Evolutionary conservation across 768 basidiomycete genomes (phyloP).

Genomic region (Agrocybe pediades): DNA sequence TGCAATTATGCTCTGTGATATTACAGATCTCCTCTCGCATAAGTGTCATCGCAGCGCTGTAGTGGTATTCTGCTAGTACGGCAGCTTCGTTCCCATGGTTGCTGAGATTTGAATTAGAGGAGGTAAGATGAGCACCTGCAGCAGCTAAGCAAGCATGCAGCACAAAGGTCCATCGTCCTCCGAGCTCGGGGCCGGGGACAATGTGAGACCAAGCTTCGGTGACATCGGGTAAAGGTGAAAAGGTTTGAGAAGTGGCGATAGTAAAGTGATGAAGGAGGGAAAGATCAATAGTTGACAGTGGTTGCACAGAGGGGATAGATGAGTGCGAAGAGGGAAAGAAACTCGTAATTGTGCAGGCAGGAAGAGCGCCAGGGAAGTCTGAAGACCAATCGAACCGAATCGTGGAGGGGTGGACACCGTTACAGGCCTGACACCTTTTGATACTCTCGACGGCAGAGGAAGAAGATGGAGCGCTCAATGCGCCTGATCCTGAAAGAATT

Average conservation of each 20-base stretch:
- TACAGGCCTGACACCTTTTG: too few relatives aligned
- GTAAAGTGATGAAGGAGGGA: not conserved
- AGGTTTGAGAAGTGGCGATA: not conserved
- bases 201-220: not conserved
- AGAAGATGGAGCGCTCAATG: too few relatives aligned
- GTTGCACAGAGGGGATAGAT: too few relatives aligned
- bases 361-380: not conserved
- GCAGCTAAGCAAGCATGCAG: not conserved
- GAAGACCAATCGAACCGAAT: not conserved
- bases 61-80: not conserved
- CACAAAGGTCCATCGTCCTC: not conserved
- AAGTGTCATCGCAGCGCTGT: not conserved
- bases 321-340: too few relatives aligned
- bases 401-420: too few relatives aligned
- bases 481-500: too few relatives aligned
- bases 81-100: not conserved
- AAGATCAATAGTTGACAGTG: too few relatives aligned
- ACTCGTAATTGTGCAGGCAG: not conserved
- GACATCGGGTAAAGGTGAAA: too few relatives aligned
- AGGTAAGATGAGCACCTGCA: not conserved
- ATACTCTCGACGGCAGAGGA: too few relatives aligned
- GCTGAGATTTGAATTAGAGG: too few relatives aligned
- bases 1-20: not conserved
- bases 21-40: not conserved
- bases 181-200: not conserved